Evolutionary conservation across 257 asterid genomes (phyloP), one percentile per base, ranked within the genome.

Genomic region (Nyctanthes arbortristis): DNA sequence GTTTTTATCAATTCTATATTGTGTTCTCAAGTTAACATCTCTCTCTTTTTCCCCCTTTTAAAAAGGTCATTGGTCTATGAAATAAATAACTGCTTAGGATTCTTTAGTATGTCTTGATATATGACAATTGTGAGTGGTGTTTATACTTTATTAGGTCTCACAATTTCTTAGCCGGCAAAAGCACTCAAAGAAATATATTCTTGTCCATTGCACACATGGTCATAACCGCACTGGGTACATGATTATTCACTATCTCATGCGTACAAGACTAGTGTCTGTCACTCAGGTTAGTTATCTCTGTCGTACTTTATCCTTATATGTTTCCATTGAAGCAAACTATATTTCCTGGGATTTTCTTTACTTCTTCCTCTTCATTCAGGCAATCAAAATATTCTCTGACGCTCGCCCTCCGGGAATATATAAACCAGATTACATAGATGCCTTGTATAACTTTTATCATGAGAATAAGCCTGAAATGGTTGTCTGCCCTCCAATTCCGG

Each of bases 391-490:
- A 29, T 91, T 91, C 86, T 63, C 97, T 54, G 97, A 91, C 31
- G 95, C 96, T 73, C 96, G 99, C 12, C 96, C 97, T 12, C 99
- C 97, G n/a, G 99, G 99, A 65, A 91, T 94, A 49, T 91, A 94
- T 80, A 94, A 91, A 78, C 86, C 91, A 32, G 99, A 94, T 66
- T 94, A 94, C 59, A 76, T 94, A 57, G 99, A 88, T 57, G 96
- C 88, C 47, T 82, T 89, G 80, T 94, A 89, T 77, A 66, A 81
- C 65, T 91, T 86, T 76, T 94, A 94, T 84, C 99, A 88, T 73
- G 99, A 94, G 85, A 94, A 73, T 78, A 91, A 89, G 64, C 90
- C 95, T 40, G 96, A 89, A 39, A 80, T 57, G 76, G 86, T 83
- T 65, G 90, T 84, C 72, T 91, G 95, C 78, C 99, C 99, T 57